phyloP scores from a whole-genome alignment of 306 rosid genomes.

The Fagus sylvatica region DNA sequence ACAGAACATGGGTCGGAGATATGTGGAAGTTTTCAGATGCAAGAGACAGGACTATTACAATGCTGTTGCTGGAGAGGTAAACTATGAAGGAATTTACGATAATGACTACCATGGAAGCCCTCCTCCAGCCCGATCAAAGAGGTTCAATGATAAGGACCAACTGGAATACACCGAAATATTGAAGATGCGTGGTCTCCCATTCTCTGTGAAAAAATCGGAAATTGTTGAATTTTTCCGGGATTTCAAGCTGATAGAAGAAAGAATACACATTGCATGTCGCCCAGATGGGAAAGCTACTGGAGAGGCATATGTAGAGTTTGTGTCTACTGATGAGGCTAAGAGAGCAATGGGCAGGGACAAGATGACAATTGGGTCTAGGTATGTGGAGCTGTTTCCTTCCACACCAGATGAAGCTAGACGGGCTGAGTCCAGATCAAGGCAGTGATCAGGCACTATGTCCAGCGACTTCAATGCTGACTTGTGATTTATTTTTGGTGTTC shows the following conservation, averaged over 20 bases:
- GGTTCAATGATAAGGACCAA: slow-evolving; percentile 86
- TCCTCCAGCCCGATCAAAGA: slow-evolving; percentile 80
- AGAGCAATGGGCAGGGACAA: slow-evolving; percentile 93
- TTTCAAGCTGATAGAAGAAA: slow-evolving; percentile 68
- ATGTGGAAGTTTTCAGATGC: slow-evolving; percentile 93
- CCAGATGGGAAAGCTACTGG: slow-evolving; percentile 98
- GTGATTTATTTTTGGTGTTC: slow-evolving; percentile 29
- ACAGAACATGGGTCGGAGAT: slow-evolving; percentile 96
- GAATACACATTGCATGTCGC: slow-evolving; percentile 88
- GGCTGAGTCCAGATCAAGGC: slow-evolving; percentile 96
- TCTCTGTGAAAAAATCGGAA: slow-evolving; percentile 58
- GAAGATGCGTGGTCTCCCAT: slow-evolving; percentile 98
- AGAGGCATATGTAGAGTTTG: slow-evolving; percentile 95
- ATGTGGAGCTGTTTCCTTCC: slow-evolving; percentile 97
- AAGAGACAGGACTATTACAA: slow-evolving; percentile 94
- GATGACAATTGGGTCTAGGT: slow-evolving; percentile 98
- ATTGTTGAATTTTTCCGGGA: slow-evolving; percentile 79
- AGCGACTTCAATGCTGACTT: background rate
- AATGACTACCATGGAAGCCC: slow-evolving; percentile 91
- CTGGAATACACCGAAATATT: slow-evolving; percentile 93
- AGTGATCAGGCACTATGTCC: slow-evolving; percentile 42
- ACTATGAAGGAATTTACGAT: slow-evolving; percentile 82
- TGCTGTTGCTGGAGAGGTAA: slow-evolving; percentile 87
- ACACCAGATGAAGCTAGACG: slow-evolving; percentile 95
- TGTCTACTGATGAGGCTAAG: slow-evolving; percentile 83